These are phyloP conservation scores for Yarrowia deformans DNA, from an alignment of 805 yeast species.

Conservation along the genomic window DNA sequence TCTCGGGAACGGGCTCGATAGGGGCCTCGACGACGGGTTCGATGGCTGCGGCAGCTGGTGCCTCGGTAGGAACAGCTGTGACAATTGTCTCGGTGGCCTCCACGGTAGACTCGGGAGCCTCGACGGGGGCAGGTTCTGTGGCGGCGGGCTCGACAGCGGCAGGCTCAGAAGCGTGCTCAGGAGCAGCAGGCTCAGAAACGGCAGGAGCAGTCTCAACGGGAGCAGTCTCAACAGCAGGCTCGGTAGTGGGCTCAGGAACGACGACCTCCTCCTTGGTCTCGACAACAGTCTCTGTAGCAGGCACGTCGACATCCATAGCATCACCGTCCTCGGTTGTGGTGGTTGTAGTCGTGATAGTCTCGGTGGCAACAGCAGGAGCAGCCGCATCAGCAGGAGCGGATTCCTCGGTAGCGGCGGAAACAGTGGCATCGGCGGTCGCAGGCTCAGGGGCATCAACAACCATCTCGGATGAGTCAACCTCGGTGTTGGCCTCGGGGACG, in stretches of 20 bases:
- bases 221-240: background rate
- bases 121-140: background rate
- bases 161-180: background rate
- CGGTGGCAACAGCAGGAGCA: slow-evolving; percentile 1
- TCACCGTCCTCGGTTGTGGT: background rate
- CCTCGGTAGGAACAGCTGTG: background rate
- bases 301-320: slow-evolving; percentile 12
- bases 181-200: slow-evolving; percentile 9
- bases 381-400: background rate
- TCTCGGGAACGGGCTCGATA: slow-evolving; percentile 11
- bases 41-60: slow-evolving; percentile 5
- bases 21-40: slow-evolving; percentile 15
- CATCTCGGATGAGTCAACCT: slow-evolving; percentile 5
- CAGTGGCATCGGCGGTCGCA: background rate
- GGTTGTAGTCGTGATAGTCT: background rate
- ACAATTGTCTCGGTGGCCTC: background rate
- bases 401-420: background rate
- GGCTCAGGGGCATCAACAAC: slow-evolving; percentile 22
- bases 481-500: slow-evolving; percentile 7
- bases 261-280: slow-evolving; percentile 18
- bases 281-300: slow-evolving; percentile 8
- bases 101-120: slow-evolving; percentile 1
- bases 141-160: background rate
- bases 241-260: background rate
- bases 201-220: background rate